phyloP scores from a whole-genome alignment of 75 land plant genomes.

The Picea glauca region DNA sequence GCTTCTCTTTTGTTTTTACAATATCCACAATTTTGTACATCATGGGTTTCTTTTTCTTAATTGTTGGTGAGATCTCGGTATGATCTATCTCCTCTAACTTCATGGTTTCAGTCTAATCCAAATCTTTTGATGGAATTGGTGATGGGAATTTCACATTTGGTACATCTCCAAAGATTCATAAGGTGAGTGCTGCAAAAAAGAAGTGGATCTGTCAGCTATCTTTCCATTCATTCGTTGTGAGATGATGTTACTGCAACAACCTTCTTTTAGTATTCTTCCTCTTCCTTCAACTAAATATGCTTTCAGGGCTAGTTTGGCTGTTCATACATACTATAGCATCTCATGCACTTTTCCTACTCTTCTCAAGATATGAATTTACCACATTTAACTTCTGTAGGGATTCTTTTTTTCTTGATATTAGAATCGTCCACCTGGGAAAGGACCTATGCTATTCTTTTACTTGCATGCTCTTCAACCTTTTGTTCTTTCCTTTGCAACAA shows the following conservation, averaged over 20 bases:
- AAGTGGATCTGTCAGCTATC: neutral
- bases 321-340: neutral
- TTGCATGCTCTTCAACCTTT: slow-evolving; percentile 14
- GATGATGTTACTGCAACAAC: slow-evolving; percentile 5
- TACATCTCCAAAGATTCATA: neutral
- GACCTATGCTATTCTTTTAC: slow-evolving; percentile 13
- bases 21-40: slow-evolving; percentile 45
- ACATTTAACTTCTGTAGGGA: neutral
- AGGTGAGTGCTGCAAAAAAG: neutral
- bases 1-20: slow-evolving; percentile 36
- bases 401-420: slow-evolving; percentile 3
- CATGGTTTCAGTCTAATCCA: slow-evolving; percentile 29
- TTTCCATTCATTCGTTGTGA: slow-evolving; percentile 8
- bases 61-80: slow-evolving; percentile 24
- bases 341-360: slow-evolving; percentile 8
- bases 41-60: slow-evolving; percentile 45
- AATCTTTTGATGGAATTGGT: neutral
- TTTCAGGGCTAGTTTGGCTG: slow-evolving; percentile 23
- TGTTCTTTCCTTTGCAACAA: slow-evolving; percentile 31
- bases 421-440: slow-evolving; percentile 5
- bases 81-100: slow-evolving; percentile 22
- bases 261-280: slow-evolving; percentile 27
- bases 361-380: slow-evolving; percentile 10
- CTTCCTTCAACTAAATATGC: slow-evolving; percentile 32
- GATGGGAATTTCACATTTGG: neutral